Conservation (phyloP, 257 asterid species). For the Catharanthus roseus region DNA sequence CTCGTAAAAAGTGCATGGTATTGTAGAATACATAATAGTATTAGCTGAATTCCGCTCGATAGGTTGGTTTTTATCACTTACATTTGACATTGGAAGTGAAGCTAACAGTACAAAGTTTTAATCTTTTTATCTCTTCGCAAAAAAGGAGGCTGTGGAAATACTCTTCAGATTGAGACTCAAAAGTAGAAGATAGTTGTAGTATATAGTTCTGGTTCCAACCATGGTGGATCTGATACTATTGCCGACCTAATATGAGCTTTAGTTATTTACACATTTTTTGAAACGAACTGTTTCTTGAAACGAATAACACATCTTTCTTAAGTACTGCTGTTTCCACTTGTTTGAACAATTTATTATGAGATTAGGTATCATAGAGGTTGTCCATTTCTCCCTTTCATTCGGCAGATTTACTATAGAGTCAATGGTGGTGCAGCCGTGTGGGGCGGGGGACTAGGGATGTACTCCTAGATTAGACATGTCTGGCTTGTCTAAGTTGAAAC, state of each 20-base stretch:
- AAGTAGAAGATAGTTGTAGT: not conserved
- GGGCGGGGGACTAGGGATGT: not conserved
- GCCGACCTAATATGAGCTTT: not conserved
- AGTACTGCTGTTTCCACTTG: too few species aligned
- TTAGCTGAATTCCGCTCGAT: not conserved
- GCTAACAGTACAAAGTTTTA: not conserved
- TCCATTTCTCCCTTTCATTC: not conserved
- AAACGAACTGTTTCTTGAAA: not conserved
- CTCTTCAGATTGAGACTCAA: not conserved
- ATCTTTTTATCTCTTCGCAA: not conserved
- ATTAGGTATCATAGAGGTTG: too few species aligned
- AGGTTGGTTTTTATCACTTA: too few species aligned
- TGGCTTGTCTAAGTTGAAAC: not conserved
- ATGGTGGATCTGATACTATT: constrained; percentile 2
- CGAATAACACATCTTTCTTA: not conserved
- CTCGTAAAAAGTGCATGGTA: not conserved
- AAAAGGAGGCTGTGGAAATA: not conserved
- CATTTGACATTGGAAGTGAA: not conserved
- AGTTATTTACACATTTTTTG: not conserved
- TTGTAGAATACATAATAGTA: not conserved
- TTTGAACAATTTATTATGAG: too few species aligned
- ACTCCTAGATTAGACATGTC: not conserved
- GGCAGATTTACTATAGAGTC: not conserved
- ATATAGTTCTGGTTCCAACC: not conserved
- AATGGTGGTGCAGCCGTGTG: not conserved